Conservation (phyloP, 495 filamentous ascomycete species). For the Acidiella bohemica region DNA sequence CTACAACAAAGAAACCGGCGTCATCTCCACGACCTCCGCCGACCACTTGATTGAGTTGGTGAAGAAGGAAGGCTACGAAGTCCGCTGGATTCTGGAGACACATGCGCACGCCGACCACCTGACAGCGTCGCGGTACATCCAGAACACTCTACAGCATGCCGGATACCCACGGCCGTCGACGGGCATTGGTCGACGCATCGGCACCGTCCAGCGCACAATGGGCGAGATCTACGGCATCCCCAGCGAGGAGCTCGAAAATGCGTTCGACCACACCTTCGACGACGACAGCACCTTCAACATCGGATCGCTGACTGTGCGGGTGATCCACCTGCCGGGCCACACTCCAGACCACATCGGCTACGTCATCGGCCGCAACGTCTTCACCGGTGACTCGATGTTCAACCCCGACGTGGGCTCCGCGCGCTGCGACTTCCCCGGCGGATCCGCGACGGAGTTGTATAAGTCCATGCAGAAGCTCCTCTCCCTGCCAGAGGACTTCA, state of each 20-base stretch:
- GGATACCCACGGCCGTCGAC: slow-evolving; percentile 28
- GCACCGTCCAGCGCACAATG: slow-evolving; percentile 38
- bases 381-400: slow-evolving; percentile 49
- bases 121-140: slow-evolving; percentile 44
- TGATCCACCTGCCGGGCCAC: slow-evolving; percentile 46
- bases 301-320: slow-evolving; percentile 34
- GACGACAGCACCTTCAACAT: slow-evolving; percentile 41
- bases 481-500: slow-evolving; percentile 29
- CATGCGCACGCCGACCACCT: slow-evolving; percentile 52
- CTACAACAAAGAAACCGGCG: slow-evolving; percentile 36
- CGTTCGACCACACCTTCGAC: slow-evolving; percentile 40
- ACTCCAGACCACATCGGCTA: slow-evolving; percentile 52
- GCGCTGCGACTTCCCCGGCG: slow-evolving; percentile 47
- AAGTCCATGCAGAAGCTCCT: slow-evolving; percentile 36
- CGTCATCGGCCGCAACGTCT: slow-evolving; percentile 45
- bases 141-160: slow-evolving; percentile 28
- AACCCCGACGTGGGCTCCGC: slow-evolving; percentile 45
- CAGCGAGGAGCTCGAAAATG: slow-evolving; percentile 29
- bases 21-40: slow-evolving; percentile 36
- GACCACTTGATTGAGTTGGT: slow-evolving; percentile 35
- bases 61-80: slow-evolving; percentile 33
- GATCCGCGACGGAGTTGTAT: slow-evolving; percentile 35
- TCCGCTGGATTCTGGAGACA: slow-evolving; percentile 42
- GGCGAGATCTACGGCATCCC: slow-evolving; percentile 33
- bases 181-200: slow-evolving; percentile 43